phyloP scores from a whole-genome alignment of 352 stramenopile genomes.

The Paralagenidium karlingii region DNA sequence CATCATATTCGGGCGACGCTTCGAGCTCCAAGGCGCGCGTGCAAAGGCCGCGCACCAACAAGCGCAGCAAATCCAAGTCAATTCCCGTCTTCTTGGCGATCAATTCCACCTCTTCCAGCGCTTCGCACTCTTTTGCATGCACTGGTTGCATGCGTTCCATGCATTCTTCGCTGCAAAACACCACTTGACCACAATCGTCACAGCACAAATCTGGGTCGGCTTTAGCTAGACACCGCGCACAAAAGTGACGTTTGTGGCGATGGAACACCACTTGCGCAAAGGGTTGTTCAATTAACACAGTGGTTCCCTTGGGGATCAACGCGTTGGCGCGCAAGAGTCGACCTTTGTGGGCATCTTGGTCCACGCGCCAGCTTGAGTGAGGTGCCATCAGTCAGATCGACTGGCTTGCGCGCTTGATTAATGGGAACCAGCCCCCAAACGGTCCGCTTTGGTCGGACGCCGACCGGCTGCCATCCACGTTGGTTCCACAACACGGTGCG shows the following conservation, averaged over 20 bases:
- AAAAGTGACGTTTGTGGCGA: conserved; percentile 12
- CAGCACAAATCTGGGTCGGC: conserved; percentile 34
- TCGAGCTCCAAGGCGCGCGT: conserved; percentile 8
- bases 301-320: conserved; percentile 12
- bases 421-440: no score
- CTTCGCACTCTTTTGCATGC: conserved; percentile 27
- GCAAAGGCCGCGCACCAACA: conserved; percentile 26
- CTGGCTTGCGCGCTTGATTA: no score
- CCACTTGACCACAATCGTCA: conserved; percentile 30
- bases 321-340: conserved; percentile 16
- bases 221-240: conserved; percentile 19
- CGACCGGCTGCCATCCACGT: no score
- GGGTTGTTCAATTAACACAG: conserved; percentile 14
- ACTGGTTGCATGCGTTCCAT: conserved; percentile 15
- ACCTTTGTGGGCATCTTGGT: conserved; percentile 9
- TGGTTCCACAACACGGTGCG: no score
- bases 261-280: conserved; percentile 25
- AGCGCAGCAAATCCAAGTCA: conserved; percentile 23
- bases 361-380: conserved; percentile 25
- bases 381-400: no score
- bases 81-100: conserved; percentile 20
- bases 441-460: no score
- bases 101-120: conserved; percentile 28
- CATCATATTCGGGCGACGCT: conserved; percentile 4
- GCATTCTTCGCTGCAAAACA: conserved; percentile 33